Evolutionary conservation across 129 eudicot species (phyloP).

Genomic region (Lactuca sativa): DNA sequence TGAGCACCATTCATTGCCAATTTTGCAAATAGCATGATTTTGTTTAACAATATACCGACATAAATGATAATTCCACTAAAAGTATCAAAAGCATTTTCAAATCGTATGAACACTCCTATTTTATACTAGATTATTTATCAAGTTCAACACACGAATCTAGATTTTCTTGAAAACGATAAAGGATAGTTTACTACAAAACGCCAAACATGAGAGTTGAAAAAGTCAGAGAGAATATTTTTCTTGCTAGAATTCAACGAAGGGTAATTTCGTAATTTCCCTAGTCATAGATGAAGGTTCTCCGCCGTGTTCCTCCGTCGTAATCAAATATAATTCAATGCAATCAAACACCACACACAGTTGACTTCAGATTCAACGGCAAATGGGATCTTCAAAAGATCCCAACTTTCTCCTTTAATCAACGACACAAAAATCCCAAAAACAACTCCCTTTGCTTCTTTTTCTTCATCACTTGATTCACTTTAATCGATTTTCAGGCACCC

Average conservation of each 20-base stretch:
- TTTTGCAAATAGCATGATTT: no score
- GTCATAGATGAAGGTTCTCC: slow-evolving; percentile 23
- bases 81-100: no score
- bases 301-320: slow-evolving; percentile 18
- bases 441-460: not conserved
- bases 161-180: no score
- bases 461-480: not conserved
- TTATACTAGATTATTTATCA: no score
- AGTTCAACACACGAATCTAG: no score
- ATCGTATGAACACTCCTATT: no score
- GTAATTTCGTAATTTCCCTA: slow-evolving; percentile 8
- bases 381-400: slow-evolving; percentile 27
- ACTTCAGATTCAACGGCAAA: slow-evolving; percentile 8
- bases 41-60: no score
- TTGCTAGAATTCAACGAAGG: not conserved
- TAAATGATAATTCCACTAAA: no score
- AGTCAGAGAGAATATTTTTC: not conserved
- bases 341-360: slow-evolving; percentile 28
- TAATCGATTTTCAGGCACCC: not conserved
- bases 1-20: no score
- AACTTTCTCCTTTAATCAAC: not conserved
- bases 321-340: slow-evolving; percentile 17
- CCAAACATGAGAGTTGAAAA: not conserved
- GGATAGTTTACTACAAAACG: not conserved
- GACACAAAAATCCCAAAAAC: not conserved